A percentile compares a stretch with the other conserved stretches of the same genome.
Conservation (phyloP, 768 basidiomycete species). For the Auricularia heimuer region DNA sequence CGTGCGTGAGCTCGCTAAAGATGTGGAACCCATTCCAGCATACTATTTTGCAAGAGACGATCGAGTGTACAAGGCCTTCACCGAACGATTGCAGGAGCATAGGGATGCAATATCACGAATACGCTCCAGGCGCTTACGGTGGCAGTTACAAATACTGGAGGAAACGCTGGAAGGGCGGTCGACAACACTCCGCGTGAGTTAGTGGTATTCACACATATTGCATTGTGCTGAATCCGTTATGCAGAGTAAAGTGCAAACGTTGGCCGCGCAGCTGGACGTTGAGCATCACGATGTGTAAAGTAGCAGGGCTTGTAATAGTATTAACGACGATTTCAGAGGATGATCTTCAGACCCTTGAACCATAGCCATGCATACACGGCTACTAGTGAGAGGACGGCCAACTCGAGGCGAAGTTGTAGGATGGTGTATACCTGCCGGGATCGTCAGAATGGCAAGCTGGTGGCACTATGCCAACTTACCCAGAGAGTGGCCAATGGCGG, state of each 20-base stretch:
- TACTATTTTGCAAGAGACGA: slow-evolving; percentile 93
- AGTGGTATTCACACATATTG: neutral
- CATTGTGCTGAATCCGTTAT: slow-evolving; percentile 8
- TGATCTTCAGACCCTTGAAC: slow-evolving; percentile 50
- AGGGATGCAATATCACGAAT: slow-evolving; percentile 32
- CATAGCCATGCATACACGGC: slow-evolving; percentile 48
- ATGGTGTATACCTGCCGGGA: slow-evolving; percentile 41
- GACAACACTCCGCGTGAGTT: slow-evolving; percentile 53
- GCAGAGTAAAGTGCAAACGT: slow-evolving; percentile 54
- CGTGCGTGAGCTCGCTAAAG: slow-evolving; percentile 46
- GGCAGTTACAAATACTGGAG: slow-evolving; percentile 58
- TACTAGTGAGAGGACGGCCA: slow-evolving; percentile 46
- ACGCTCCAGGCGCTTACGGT: slow-evolving; percentile 40
- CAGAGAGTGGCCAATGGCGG: slow-evolving; percentile 73
- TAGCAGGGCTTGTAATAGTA: neutral
- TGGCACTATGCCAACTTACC: slow-evolving; percentile 20
- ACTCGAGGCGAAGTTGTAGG: slow-evolving; percentile 55
- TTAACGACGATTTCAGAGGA: slow-evolving; percentile 11
- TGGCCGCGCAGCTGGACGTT: slow-evolving; percentile 55
- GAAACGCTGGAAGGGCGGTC: slow-evolving; percentile 57
- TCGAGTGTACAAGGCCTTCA: slow-evolving; percentile 66
- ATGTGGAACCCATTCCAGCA: slow-evolving; percentile 56
- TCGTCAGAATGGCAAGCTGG: neutral
- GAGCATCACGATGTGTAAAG: slow-evolving; percentile 4
- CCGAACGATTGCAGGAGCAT: slow-evolving; percentile 30